These are phyloP conservation scores for Emmonsiellopsis sp. DNA, from an alignment of 2,329 filamentous ascomycete genomes.

Conservation along the genomic window DNA sequence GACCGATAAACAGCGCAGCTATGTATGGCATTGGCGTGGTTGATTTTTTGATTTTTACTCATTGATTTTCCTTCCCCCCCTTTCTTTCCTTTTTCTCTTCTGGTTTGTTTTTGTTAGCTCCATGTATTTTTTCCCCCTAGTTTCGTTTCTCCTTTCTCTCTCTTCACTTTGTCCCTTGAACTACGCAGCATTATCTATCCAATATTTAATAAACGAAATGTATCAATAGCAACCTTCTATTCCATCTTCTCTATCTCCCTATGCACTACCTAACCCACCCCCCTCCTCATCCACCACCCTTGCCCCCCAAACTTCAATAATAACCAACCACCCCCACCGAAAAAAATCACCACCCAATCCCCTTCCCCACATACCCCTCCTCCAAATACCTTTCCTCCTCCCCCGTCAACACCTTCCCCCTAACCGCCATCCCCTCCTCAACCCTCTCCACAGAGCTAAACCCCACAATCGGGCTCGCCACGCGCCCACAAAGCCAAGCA, in stretches of 20 bases:
- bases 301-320: too few species aligned
- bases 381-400: slow-evolving; percentile 44
- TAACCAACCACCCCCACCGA: too few species aligned
- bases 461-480: slow-evolving; percentile 42
- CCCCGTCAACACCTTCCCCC: slow-evolving; percentile 35
- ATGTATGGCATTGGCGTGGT: neutral
- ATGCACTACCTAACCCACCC: too few species aligned
- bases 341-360: too few species aligned
- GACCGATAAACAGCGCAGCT: neutral
- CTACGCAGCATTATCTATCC: too few species aligned
- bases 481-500: slow-evolving; percentile 34
- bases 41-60: neutral
- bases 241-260: too few species aligned
- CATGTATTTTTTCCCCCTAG: neutral
- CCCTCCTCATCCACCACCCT: too few species aligned
- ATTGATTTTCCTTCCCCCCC: neutral
- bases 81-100: neutral
- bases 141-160: too few species aligned
- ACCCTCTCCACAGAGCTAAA: slow-evolving; percentile 40
- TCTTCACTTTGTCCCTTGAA: too few species aligned
- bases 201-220: too few species aligned
- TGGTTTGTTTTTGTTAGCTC: neutral
- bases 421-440: slow-evolving; percentile 39
- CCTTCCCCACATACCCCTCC: slow-evolving; percentile 32
- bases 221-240: too few species aligned